Percentiles rank a stretch among this genome's conserved stretches.
Evolutionary conservation across 2,329 filamentous ascomycete genomes (phyloP).

Genomic region (Neopestalotiopsis rosae): DNA sequence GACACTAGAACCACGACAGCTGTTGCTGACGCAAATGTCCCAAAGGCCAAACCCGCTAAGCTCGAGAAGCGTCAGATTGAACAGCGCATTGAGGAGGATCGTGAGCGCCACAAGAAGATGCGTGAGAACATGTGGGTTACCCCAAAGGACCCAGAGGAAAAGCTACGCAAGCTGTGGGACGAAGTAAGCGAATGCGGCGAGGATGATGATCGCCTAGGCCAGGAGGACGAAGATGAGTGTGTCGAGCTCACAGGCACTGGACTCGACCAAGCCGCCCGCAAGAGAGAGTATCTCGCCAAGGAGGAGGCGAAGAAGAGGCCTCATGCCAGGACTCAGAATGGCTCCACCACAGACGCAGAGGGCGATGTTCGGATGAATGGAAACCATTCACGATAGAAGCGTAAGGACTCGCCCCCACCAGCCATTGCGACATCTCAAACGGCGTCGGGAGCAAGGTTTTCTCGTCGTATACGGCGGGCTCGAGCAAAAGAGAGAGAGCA

Average conservation of each 20-base stretch:
- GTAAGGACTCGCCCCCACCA: not conserved
- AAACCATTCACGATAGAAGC: not conserved
- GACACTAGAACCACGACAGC: not conserved
- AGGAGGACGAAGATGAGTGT: slow-evolving; percentile 70
- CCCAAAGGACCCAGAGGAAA: slow-evolving; percentile 66
- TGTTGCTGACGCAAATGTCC: not conserved
- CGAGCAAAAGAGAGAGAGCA: no score
- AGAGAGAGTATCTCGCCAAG: not conserved
- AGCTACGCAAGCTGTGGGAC: slow-evolving; percentile 84
- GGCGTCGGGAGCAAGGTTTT: not conserved
- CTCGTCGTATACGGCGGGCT: not conserved
- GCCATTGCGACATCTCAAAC: not conserved
- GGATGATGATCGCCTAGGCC: slow-evolving; percentile 79
- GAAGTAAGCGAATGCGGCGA: slow-evolving; percentile 86
- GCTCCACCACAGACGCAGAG: not conserved
- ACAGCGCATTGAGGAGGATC: slow-evolving; percentile 95
- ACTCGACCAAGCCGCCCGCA: not conserved
- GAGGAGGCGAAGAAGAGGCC: not conserved
- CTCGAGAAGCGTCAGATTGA: slow-evolving; percentile 90
- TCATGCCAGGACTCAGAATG: not conserved
- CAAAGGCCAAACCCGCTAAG: not conserved
- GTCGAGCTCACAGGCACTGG: slow-evolving; percentile 13
- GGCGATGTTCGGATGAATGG: slow-evolving; percentile 9
- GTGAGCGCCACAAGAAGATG: slow-evolving; percentile 90
- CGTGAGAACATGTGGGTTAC: slow-evolving; percentile 95